phyloP scores from a whole-genome alignment of 2,329 filamentous ascomycete species.

The Diplodia seriata region DNA sequence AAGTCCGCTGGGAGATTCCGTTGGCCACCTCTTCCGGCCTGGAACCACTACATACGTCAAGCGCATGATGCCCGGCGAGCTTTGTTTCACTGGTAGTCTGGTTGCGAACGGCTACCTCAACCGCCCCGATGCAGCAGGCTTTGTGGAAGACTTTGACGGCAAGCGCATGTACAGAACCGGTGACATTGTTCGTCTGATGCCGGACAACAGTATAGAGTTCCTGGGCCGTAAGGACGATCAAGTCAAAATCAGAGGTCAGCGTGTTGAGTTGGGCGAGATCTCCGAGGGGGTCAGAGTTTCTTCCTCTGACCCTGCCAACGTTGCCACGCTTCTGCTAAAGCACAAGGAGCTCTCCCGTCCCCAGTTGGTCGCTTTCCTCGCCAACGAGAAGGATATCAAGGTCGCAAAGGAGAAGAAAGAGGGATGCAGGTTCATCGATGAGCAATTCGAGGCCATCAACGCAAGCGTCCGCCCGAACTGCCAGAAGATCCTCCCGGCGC shows the following conservation, averaged over 20 bases:
- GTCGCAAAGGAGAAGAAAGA: slow-evolving; percentile 33
- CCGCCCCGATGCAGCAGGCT: slow-evolving; percentile 41
- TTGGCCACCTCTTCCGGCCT: slow-evolving; percentile 45
- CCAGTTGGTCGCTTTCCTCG: slow-evolving; percentile 30
- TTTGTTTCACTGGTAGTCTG: slow-evolving; percentile 35
- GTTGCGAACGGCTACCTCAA: slow-evolving; percentile 38
- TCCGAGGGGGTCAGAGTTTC: slow-evolving; percentile 47
- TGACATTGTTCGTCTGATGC: slow-evolving; percentile 35
- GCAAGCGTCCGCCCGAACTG: slow-evolving; percentile 33
- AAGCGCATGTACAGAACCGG: slow-evolving; percentile 35
- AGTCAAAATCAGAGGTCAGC: slow-evolving; percentile 48
- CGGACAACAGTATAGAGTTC: slow-evolving; percentile 36
- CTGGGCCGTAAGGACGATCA: slow-evolving; percentile 37
- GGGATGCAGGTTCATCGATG: slow-evolving; percentile 34
- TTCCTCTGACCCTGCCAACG: slow-evolving; percentile 35
- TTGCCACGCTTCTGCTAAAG: slow-evolving; percentile 26
- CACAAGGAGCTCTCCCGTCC: slow-evolving; percentile 22
- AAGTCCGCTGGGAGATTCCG: slow-evolving; percentile 36
- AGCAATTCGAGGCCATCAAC: slow-evolving; percentile 33
- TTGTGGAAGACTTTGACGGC: slow-evolving; percentile 33
- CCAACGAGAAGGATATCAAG: slow-evolving; percentile 34
- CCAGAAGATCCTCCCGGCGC: slow-evolving; percentile 42
- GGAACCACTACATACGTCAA: slow-evolving; percentile 53
- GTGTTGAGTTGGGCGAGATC: slow-evolving; percentile 51
- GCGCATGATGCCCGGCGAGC: slow-evolving; percentile 49